Base-by-base conservation (phyloP, 2,329 filamentous ascomycete genomes). In the Sclerotiophoma versabilis region DNA sequence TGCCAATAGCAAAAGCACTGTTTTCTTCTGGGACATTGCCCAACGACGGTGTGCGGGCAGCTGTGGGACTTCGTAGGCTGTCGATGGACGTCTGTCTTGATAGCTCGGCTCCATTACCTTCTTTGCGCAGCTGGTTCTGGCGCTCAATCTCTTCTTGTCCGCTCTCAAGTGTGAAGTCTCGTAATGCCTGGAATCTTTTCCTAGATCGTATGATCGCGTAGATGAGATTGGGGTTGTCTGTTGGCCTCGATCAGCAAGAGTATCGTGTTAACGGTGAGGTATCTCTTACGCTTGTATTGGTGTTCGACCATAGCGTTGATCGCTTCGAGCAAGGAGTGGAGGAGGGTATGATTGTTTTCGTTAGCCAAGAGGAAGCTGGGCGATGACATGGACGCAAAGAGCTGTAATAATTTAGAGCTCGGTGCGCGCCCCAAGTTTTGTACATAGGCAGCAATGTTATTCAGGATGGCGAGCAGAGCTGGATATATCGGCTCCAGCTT, bases 351-450 rank as follows among this genome's bases (percentile, higher is more conserved):
- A 62, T 99, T 99, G 30, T 85, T 90, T 54, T 99, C 95, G 65
- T 96, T 98, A 7, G 91, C 92, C 15, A 98, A 80, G 9, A 99
- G 79, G 72, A 98, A 99, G 26, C 90, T 92, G 0, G 95, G 93
- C 0, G 92, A 91, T 8, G 93, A 96, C 90, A 98, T 96, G 27
- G 91, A 95, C 4, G 87, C 86, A 72, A 96, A 96, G 0, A 98
- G 80, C 65, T 97, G 92, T 63, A 98, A 81, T 25, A 98, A 79
- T 72, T 92, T 96, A 2, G 88, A 87, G 70, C 91, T 90, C 14
- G 92, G 87, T 3, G 87, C 83, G 4, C 86, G 80, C 44, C 89
- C 91, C 10, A 98, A 79, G 19, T 89, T 85, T 68, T 95, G 87
- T 4, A 95, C 80, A 70, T 96, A 91, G 14, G 95, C 89, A 10